Evolutionary conservation across 306 rosid genomes (phyloP), one percentile per base, ranked within the genome.

Genomic region (Delonix regia): DNA sequence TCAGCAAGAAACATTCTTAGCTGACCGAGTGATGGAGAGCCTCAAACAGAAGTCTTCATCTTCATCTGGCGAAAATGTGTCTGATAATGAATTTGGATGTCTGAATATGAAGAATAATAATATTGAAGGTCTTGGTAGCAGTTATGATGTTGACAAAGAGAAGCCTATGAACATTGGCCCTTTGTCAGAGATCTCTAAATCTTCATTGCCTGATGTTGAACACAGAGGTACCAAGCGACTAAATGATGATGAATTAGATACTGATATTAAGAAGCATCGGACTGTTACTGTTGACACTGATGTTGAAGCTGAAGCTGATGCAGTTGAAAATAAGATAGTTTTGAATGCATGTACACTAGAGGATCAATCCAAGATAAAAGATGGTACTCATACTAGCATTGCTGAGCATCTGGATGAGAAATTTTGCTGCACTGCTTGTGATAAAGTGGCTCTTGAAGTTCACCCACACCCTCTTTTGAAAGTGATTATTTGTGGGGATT

Each of bases 401-500:
- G 80, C 68, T 80, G 83, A 85, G 80, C 42, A 63, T 51, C 78
- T 49, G 71, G 81, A 78, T 61, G 86, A 86, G 76, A 89, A 83
- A 47, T 80, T 84, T 62, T 67, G 21, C 78, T 93, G 98, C 74
- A 93, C 97, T 38, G 85, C 90, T 68, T 93, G 98, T 82, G 80
- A 77, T 76, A 83, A 89, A 77, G 80, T 79, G 71, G 87, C 81
- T 68, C 76, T 52, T 69, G 81, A 93, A 79, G 89, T 87, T 69
- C 71, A 86, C 51, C 71, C 77, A 36, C 98, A 93, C 84, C 98
- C 98, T 42, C 77, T 83, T 82, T 84, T 93, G 78, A 79, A 85
- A 76, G 98, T 93, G 70, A 91, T 89, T 72, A 73, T 87, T 73
- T 93, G 98, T 86, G 79, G 81, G 73, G 94, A 89, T 77, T 93